Percentiles rank a stretch among this genome's conserved stretches.
Evolutionary conservation across 2,329 filamentous ascomycete species (phyloP).

Genomic region (Fusarium keratoplasticum): DNA sequence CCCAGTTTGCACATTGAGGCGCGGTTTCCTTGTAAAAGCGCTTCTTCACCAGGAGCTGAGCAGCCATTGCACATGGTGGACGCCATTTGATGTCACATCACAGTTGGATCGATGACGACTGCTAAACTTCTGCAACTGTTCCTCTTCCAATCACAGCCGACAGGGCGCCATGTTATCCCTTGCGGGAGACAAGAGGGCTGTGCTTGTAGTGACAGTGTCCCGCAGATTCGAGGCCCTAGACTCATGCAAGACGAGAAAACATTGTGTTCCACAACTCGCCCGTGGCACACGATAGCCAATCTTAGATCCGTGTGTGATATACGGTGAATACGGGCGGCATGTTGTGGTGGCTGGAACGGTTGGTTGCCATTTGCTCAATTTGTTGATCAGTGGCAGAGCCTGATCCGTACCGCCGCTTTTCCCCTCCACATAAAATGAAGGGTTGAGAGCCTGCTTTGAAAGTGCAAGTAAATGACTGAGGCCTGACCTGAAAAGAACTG

Average conservation of each 20-base stretch:
- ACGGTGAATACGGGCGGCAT: neutral
- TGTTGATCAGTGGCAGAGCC: neutral
- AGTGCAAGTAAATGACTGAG: neutral
- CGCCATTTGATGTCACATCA: neutral
- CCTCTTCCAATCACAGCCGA: neutral
- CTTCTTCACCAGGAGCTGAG: neutral
- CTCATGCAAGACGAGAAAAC: neutral
- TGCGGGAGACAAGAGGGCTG: neutral
- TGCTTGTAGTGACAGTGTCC: neutral
- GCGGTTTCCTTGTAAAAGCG: neutral
- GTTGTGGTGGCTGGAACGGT: neutral
- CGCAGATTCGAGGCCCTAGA: neutral
- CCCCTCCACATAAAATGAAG: neutral
- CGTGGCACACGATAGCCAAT: neutral
- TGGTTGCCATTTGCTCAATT: neutral
- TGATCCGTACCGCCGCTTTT: neutral
- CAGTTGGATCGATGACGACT: neutral
- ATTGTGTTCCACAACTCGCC: neutral
- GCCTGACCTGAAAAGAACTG: neutral
- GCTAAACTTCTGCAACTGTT: neutral
- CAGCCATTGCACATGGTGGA: neutral
- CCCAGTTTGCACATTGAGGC: neutral
- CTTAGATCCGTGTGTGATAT: too few species aligned
- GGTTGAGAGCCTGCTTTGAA: neutral
- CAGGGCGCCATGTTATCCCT: neutral